Base-by-base conservation (phyloP, 441 rosid species). In the Gossypium trilobum region DNA sequence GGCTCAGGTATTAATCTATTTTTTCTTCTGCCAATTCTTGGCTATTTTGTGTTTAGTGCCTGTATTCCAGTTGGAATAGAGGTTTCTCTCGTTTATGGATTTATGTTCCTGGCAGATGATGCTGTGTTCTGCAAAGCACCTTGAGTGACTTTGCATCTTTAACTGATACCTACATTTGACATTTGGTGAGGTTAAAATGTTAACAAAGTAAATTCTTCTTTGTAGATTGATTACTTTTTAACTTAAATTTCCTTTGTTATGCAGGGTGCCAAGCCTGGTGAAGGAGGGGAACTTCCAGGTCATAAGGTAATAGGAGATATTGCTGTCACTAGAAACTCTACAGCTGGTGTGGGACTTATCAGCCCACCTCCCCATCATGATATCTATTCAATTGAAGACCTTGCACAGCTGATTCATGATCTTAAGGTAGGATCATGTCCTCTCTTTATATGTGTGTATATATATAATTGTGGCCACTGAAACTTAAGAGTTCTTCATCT, bases 301-400 rank as follows among this genome's bases (percentile, higher is more conserved):
- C 98, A 96, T 83, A 96, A 96, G 84, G 99, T 96, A 70, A 91
- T 93, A 29, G 99, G 98, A 73, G 99, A 96, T 78, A 93, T 96
- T 75, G 99, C 99, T 70, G 86, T 92, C 59, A 96, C 99, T 48
- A 84, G 99, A 79, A 88, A 96, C 68, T 96, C 99, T 68, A 96
- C 98, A 2, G 98, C 98, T 50, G 99, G 98, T 51, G 99, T 96
- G 72, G 99, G 99, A 42, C 97, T 96, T 71, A 96, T 96, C 48
- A 93, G 99, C 77, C 99, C 99, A 4, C 99, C 99, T 68, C 99
- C 99, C 33, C 99, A 96, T 82, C 99, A 96, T 75, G 99, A 96
- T 81, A 96, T 96, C 78, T 96, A 96, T 76, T 96, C 99, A 44
- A 96, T 96, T 25, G 99, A 96, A 82, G 99, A 96, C 84, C 98